phyloP scores from a whole-genome alignment of 140 eudicot genomes.

The Erigeron philadelphicus region DNA sequence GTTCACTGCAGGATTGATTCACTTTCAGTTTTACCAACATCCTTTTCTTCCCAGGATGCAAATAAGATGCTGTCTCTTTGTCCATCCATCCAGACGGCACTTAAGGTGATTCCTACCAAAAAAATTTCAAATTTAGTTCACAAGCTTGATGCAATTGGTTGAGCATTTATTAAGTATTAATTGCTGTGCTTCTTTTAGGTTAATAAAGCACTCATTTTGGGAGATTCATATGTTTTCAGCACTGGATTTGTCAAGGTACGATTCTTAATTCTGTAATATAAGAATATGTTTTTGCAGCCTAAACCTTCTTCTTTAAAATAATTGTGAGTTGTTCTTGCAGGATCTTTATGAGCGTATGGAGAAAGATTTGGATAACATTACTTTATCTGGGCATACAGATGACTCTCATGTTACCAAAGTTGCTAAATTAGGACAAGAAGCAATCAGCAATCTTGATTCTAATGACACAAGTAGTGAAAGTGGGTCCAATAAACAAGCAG shows the following conservation, averaged over 20 bases:
- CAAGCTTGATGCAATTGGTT: constrained; percentile 3
- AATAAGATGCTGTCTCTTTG: constrained; percentile 70
- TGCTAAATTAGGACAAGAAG: constrained; percentile 44
- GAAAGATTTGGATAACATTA: constrained; percentile 59
- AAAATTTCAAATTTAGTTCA: background rate
- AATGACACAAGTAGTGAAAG: constrained; percentile 42
- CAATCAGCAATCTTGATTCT: constrained; percentile 40
- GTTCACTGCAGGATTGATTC: constrained; percentile 76
- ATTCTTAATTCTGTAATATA: background rate
- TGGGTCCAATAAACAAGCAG: constrained; percentile 41
- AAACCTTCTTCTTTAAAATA: constrained; percentile 5
- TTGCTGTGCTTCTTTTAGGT: constrained; percentile 48
- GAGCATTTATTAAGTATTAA: background rate
- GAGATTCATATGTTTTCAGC: constrained; percentile 78
- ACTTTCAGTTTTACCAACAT: constrained; percentile 77
- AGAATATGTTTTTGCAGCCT: background rate
- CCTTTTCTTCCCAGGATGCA: constrained; percentile 84
- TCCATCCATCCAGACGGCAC: constrained; percentile 66
- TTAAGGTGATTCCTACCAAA: constrained; percentile 45
- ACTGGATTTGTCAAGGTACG: constrained; percentile 75
- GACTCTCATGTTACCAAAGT: constrained; percentile 33
- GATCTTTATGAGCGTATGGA: constrained; percentile 68
- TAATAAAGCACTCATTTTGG: constrained; percentile 64
- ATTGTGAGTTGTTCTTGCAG: constrained; percentile 32
- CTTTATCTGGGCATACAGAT: constrained; percentile 36